Percentiles rank a stretch among this genome's conserved stretches.
phyloP scores from a whole-genome alignment of 345 rosid species.

The Aethionema arabicum region DNA sequence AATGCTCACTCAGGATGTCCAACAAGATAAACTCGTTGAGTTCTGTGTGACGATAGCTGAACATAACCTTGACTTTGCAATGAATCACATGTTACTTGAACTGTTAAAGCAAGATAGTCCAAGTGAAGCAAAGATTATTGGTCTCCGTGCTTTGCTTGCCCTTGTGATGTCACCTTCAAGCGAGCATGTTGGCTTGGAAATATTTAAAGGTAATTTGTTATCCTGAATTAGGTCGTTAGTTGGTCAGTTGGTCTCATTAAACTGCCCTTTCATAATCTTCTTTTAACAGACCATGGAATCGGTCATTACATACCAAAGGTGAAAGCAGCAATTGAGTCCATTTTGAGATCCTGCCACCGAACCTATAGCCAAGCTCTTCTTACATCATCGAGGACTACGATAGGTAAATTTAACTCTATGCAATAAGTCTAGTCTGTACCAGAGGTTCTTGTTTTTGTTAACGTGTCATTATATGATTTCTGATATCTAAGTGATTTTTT shows the following conservation, averaged over 20 bases:
- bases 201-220: slow-evolving; percentile 67
- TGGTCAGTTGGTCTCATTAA: slow-evolving; percentile 17
- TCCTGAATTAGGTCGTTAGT: slow-evolving; percentile 22
- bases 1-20: slow-evolving; percentile 92
- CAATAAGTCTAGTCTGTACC: slow-evolving; percentile 15
- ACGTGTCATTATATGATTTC: slow-evolving; percentile 5
- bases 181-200: slow-evolving; percentile 83
- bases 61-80: slow-evolving; percentile 98
- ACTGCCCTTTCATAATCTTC: slow-evolving; percentile 30
- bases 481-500: slow-evolving; percentile 9
- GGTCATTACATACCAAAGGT: slow-evolving; percentile 96
- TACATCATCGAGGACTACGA: slow-evolving; percentile 83
- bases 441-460: slow-evolving; percentile 14
- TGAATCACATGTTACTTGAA: slow-evolving; percentile 97
- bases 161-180: slow-evolving; percentile 91
- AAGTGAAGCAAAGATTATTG: slow-evolving; percentile 97
- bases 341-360: slow-evolving; percentile 85
- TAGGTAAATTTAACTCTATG: slow-evolving; percentile 51
- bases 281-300: slow-evolving; percentile 67
- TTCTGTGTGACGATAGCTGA: slow-evolving; percentile 96
- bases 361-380: slow-evolving; percentile 87
- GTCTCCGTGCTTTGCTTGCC: slow-evolving; percentile 93
- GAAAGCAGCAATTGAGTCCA: slow-evolving; percentile 94
- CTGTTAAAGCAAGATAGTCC: slow-evolving; percentile 92
- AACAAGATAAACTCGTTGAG: slow-evolving; percentile 96